Evolutionary conservation across 2,329 filamentous ascomycete species (phyloP).

Genomic region (Cyclaneusma minus): DNA sequence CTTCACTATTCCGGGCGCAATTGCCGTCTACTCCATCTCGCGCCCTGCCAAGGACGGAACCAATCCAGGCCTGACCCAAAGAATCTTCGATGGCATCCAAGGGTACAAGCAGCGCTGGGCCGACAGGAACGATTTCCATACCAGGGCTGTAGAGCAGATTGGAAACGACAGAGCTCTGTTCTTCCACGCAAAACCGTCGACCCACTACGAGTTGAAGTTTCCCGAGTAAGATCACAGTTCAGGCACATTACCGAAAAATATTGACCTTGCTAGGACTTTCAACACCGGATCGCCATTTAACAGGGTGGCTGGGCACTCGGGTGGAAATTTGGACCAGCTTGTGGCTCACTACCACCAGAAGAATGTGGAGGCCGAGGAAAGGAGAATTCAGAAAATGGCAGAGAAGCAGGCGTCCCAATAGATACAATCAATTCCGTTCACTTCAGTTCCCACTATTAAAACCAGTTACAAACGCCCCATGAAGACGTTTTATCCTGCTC

Average conservation of each 20-base stretch:
- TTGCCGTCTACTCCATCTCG: conserved; percentile 28
- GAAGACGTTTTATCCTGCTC: too few relatives aligned
- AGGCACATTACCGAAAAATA: neutral
- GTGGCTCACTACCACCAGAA: conserved; percentile 46
- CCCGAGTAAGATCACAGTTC: conserved; percentile 40
- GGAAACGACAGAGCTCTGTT: conserved; percentile 47
- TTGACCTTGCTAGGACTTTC: conserved; percentile 32
- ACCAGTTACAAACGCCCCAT: too few relatives aligned
- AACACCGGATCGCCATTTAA: conserved; percentile 49
- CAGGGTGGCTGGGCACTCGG: conserved; percentile 40
- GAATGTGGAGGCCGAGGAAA: conserved; percentile 38
- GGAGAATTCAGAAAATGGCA: conserved; percentile 26
- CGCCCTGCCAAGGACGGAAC: conserved; percentile 21
- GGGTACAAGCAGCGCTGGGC: conserved; percentile 35
- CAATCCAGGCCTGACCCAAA: conserved; percentile 25
- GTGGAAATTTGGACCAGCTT: conserved; percentile 40
- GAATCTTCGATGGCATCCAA: conserved; percentile 37
- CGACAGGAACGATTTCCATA: conserved; percentile 42
- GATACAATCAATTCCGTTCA: too few relatives aligned
- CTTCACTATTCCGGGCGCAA: conserved; percentile 25
- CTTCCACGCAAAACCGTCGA: conserved; percentile 25
- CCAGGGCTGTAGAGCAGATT: conserved; percentile 44
- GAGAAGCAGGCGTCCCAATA: too few relatives aligned
- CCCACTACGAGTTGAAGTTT: conserved; percentile 37
- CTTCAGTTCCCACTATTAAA: too few relatives aligned